Percentiles rank a stretch among this genome's conserved stretches.
phyloP scores from a whole-genome alignment of 331 rosid genomes.

The Malus hybrid region DNA sequence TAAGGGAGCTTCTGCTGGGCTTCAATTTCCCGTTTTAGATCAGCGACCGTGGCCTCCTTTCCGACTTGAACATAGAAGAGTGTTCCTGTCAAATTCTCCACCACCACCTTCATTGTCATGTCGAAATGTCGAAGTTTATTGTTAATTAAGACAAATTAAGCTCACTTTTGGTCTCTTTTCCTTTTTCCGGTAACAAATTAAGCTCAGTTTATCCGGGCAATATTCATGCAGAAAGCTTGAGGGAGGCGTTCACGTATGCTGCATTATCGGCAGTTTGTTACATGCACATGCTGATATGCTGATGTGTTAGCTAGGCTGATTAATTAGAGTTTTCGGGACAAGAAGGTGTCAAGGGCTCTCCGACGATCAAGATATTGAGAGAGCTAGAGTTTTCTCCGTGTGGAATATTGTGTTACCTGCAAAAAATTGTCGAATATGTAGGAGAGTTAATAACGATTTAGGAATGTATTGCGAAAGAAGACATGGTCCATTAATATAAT shows the following conservation, averaged over 20 bases:
- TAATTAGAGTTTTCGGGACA: background rate
- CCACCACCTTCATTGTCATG: slow-evolving; percentile 23
- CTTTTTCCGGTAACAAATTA: background rate
- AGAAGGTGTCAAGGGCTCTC: background rate
- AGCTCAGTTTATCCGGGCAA: background rate
- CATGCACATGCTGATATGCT: slow-evolving; percentile 1
- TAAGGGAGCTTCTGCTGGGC: slow-evolving; percentile 52
- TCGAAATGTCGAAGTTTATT: background rate
- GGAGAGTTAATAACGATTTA: background rate
- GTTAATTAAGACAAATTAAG: background rate
- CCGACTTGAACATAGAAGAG: slow-evolving; percentile 25
- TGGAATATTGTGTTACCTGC: background rate
- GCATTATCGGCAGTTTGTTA: slow-evolving; percentile 18
- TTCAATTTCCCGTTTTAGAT: slow-evolving; percentile 51
- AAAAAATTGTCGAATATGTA: background rate
- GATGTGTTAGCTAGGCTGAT: background rate
- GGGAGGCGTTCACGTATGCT: slow-evolving; percentile 18
- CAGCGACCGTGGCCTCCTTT: slow-evolving; percentile 38
- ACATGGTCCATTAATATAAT: background rate
- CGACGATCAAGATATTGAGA: background rate
- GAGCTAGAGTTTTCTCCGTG: background rate
- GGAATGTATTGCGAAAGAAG: background rate
- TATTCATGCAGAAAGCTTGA: background rate
- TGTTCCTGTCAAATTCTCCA: slow-evolving; percentile 36
- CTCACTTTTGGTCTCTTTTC: background rate